Evolutionary conservation across 805 yeast species (phyloP), one percentile per base, ranked within the genome.

Genomic region (Maudiozyma barnettii): DNA sequence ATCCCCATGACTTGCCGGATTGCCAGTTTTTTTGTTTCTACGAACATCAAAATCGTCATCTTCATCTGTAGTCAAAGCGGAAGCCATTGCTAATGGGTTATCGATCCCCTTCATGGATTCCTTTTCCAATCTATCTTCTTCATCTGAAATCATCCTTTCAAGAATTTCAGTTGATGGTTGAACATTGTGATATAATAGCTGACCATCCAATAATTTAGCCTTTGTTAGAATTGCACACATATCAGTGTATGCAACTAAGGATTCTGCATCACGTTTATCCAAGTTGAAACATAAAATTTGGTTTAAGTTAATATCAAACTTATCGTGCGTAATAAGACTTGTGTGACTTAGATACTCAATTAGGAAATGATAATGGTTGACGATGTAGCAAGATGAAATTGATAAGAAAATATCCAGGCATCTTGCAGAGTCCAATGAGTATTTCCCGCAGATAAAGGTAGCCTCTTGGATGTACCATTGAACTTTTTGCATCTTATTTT

Each of bases 51-150:
- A n/a, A 21, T 39, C 69, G 7, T 72, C 78, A 21, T 77, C 84
- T 18, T 78, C 85, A 33, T 83, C 91, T 36, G 78, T 80, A 3
- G 74, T 71, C 36, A 90, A 69, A 0, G 96, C 95, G 9, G 93
- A 93, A 5, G 96, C 96, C 54, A 89, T 61, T 0, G 97, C 93
- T 43, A 90, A 67, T 0, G 95, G 95, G 51, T 83, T 85, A 0
- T 86, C 82, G 21, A 77, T 74, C 0, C 90, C 82, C 51, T 71
- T 70, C 55, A 73, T 70, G 0, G 84, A 77, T 49, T 78, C 75
- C 12, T 77, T 77, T 14, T 80, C 79, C 47, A 76, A 59, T 9
- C 72, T 69, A 29, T 67, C 65, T 35, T 75, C 72, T 58, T 78
- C 75, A 4, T 60, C 58, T 1, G 64, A 65, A 36, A 78, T 73